Evolutionary conservation across 495 filamentous ascomycete genomes (phyloP), one percentile per base, ranked within the genome.

Genomic region (Xylaria sp.): DNA sequence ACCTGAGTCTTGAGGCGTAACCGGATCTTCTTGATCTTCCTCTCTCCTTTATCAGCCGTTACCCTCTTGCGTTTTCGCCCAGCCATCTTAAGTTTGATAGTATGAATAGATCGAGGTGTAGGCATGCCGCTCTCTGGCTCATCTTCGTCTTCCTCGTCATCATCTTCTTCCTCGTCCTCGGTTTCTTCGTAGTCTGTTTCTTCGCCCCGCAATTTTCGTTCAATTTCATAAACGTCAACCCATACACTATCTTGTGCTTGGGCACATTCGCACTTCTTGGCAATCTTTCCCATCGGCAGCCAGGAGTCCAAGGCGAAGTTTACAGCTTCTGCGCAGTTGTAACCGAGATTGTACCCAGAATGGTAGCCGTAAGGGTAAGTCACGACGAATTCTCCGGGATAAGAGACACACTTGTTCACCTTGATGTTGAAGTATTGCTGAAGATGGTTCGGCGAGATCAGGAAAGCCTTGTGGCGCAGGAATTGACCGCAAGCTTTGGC

Each of bases 311-410:
- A 90, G 21, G 95, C 96, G 80, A 99, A 99, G 80, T 99, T 99
- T 80, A 99, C 96, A 2, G 96, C 97, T 78, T 99, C 96, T 41
- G 96, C 96, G 80, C 96, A 99, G 79, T 99, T 99, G 81, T 99
- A 99, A 15, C 97, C 96, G 43, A 99, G 82, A 73, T 99, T 99
- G 80, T 95, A 99, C 12, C 96, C 96, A 11, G 96, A 99, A 76
- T 99, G 96, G 80, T 99, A 99, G 31, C 96, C 96, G 72, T 98
- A 98, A 0, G 96, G 96, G 77, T 96, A 99, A 0, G 96, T 99
- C 70, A 99, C 97, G 68, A 99, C 94, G 74, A 99, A 99, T 76
- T 99, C 96, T 68, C 95, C 94, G 76, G 97, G 96, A 72, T 97
- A 92, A 65, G 97, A 97, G n/a, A 98, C 93, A 61, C 97, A 85